phyloP scores from a whole-genome alignment of 129 eudicot species.

The Tagetes erecta region DNA sequence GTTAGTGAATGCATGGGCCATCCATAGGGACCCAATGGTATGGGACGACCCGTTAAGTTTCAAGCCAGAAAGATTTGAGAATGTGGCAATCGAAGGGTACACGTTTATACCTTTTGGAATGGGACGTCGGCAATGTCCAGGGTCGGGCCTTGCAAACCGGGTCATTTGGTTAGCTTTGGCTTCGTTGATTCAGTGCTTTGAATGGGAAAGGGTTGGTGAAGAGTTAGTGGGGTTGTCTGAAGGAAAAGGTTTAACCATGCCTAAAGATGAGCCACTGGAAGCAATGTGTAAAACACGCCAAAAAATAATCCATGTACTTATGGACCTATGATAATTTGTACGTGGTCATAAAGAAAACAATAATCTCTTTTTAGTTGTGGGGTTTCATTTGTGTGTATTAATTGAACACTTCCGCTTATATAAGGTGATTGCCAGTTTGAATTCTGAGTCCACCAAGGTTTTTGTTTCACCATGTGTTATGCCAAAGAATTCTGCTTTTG shows the following conservation, averaged over 20 bases:
- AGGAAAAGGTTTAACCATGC: neutral
- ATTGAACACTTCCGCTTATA: too few species aligned
- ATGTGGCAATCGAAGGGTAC: constrained; percentile 18
- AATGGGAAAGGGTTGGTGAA: constrained; percentile 39
- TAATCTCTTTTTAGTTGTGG: too few species aligned
- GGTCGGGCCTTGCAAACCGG: constrained; percentile 32
- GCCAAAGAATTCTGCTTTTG: neutral
- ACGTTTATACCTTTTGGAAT: constrained; percentile 35
- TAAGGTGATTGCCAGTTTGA: neutral
- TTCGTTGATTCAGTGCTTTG: constrained; percentile 39
- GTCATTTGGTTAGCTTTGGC: constrained; percentile 29
- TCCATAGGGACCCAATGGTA: constrained; percentile 13
- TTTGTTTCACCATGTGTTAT: neutral
- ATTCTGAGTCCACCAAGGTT: too few species aligned
- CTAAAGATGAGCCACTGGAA: neutral
- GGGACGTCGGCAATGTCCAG: constrained; percentile 41
- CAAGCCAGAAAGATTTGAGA: constrained; percentile 32
- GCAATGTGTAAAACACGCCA: constrained; percentile 12
- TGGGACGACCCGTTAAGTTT: constrained; percentile 10
- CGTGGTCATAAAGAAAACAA: too few species aligned
- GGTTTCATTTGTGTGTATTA: too few species aligned
- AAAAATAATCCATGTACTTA: constrained; percentile 29
- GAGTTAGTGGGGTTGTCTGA: constrained; percentile 41
- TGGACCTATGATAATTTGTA: neutral
- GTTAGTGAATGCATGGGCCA: constrained; percentile 30